Percentiles rank a stretch among this genome's conserved stretches.
These are phyloP conservation scores for Colletotrichum chrysophilum DNA, from an alignment of 2,329 filamentous ascomycete species.

Conservation along the genomic window DNA sequence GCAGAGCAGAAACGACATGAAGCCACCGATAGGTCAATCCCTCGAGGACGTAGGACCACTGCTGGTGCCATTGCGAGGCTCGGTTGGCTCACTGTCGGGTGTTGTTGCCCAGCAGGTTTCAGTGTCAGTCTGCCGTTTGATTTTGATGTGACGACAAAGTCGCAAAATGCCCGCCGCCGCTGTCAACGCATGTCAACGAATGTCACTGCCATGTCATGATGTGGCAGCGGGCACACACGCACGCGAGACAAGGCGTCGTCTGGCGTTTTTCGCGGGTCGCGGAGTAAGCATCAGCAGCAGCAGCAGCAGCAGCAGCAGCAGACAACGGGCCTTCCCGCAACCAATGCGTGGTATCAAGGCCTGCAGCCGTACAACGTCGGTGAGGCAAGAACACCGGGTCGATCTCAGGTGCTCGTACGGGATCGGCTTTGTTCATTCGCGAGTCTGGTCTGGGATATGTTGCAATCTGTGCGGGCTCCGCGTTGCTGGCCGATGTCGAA, in stretches of 20 bases:
- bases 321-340: conserved; percentile 9
- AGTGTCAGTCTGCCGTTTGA: not conserved
- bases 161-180: not conserved
- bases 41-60: not conserved
- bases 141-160: not conserved
- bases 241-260: not conserved
- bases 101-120: not conserved
- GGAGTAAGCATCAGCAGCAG: not conserved
- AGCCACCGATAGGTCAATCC: not conserved
- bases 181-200: not conserved
- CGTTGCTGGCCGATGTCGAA: not conserved
- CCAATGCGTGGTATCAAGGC: not conserved
- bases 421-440: not conserved
- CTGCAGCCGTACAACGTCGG: conserved; percentile 1
- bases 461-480: not conserved
- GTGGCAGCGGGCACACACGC: not conserved
- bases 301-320: not conserved
- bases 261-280: not conserved
- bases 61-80: not conserved
- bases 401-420: not conserved
- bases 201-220: not conserved
- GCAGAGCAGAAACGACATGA: not conserved
- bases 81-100: not conserved
- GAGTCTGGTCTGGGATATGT: not conserved
- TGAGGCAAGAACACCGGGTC: not conserved